Conservation (phyloP, 305 asterid species). For the Caryopteris hybrid region DNA sequence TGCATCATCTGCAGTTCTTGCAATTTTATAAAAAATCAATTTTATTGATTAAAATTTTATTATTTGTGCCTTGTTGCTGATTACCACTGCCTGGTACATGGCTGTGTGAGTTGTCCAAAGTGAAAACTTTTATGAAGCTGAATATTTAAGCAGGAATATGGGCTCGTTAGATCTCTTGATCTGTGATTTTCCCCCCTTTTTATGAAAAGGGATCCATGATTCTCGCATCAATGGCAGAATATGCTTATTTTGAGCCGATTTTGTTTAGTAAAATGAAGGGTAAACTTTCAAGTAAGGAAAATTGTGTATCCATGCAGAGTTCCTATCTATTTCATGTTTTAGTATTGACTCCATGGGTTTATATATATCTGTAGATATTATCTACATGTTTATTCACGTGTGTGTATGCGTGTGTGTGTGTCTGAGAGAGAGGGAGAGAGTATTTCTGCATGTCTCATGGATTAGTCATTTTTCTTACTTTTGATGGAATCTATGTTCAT, state of each 20-base stretch:
- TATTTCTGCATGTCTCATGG: too few relatives aligned
- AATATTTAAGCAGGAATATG: neutral
- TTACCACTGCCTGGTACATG: neutral
- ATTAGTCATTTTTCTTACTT: too few relatives aligned
- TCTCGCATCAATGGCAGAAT: neutral
- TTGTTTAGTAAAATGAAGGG: neutral
- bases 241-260: neutral
- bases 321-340: neutral
- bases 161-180: neutral
- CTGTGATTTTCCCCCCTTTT: neutral
- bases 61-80: neutral
- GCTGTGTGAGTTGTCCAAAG: neutral
- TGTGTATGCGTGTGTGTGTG: neutral
- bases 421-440: too few relatives aligned
- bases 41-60: neutral
- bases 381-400: neutral
- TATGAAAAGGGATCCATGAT: too few relatives aligned
- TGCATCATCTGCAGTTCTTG: neutral
- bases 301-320: neutral
- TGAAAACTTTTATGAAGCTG: slow-evolving; percentile 1
- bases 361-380: neutral
- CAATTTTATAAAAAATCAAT: neutral
- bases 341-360: slow-evolving; percentile 6
- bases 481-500: slow-evolving; percentile 2
- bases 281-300: neutral